Evolutionary conservation across 345 rosid species (phyloP), one percentile per base, ranked within the genome.

Genomic region (Sonneratia alba): DNA sequence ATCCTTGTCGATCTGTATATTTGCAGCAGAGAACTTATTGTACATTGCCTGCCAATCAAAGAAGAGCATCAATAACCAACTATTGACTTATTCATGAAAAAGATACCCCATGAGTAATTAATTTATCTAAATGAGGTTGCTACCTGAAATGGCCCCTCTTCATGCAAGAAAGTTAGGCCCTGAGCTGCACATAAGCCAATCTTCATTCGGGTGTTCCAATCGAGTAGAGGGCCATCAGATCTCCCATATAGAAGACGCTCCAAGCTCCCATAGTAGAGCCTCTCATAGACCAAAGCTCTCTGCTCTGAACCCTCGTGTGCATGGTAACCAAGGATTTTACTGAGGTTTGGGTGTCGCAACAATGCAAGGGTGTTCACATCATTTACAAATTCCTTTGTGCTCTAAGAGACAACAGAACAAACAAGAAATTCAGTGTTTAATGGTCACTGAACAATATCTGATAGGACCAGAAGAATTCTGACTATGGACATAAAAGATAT

Each of bases 91-190:
- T 40, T 8, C 43, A 40, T 14, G n/a, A 18, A 6, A 55, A 55
- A 55, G 22, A 21, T 12, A 5, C 18, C n/a, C 0, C n/a, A 16
- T 18, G 59, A 18, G 18, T 4, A 14, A 55, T 18, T 49, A 1
- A 32, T 43, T 34, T 34, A 69, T 5, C 32, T 69, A 49, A 7
- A 38, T 0, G 36, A 9, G 59, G 38, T 47, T 12, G 27, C 55
- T 84, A 92, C 99, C 97, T 92, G 99, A 80, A 95, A 92, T 37
- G 99, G 99, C 32, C 99, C 99, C 81, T 95, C 99, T 79, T 95
- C 99, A 43, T 95, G 97, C 85, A 95, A 88, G 86, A 90, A 95
- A 40, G 93, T 75, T 63, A 95, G 86, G 68, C 97, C 99, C 72
- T 87, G 97, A 34, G 97, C 96, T 70, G 97, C 93, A 74, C 92